phyloP scores from a whole-genome alignment of 2,329 filamentous ascomycete genomes.

The Trichoderma polysporum region DNA sequence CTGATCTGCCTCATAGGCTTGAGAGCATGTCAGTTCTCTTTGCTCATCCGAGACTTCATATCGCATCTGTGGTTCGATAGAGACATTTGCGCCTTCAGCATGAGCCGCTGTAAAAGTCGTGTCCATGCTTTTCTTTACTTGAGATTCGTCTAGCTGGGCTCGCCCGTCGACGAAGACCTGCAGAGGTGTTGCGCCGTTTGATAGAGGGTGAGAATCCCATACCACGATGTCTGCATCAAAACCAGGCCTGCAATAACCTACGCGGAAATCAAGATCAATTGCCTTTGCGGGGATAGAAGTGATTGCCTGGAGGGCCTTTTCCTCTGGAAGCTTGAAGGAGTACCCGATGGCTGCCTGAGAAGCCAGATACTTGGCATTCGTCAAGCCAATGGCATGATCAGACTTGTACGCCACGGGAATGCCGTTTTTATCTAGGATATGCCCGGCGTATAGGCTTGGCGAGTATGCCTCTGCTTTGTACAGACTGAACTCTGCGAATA shows the following conservation, averaged over 20 bases:
- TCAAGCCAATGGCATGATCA: conserved; percentile 33
- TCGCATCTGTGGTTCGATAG: conserved; percentile 9
- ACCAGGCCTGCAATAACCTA: conserved; percentile 44
- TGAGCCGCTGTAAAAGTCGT: conserved; percentile 14
- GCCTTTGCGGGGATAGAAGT: conserved; percentile 47
- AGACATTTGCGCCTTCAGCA: background rate
- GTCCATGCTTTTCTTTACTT: conserved; percentile 28
- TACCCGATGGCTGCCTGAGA: conserved; percentile 43
- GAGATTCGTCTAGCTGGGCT: conserved; percentile 35
- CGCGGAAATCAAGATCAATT: conserved; percentile 42
- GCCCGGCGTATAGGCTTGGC: conserved; percentile 41
- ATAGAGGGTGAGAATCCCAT: conserved; percentile 49
- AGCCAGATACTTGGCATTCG: conserved; percentile 43
- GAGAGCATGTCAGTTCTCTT: conserved; percentile 25
- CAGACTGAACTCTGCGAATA: conserved; percentile 42
- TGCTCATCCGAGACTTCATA: conserved; percentile 3
- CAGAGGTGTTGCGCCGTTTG: conserved; percentile 44
- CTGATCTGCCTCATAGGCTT: conserved; percentile 24
- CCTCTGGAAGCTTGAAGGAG: conserved; percentile 30
- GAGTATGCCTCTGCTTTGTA: conserved; percentile 45
- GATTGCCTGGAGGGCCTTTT: conserved; percentile 28
- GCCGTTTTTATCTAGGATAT: conserved; percentile 40
- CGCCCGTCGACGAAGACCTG: conserved; percentile 50
- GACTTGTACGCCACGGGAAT: conserved; percentile 46
- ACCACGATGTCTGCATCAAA: conserved; percentile 52